Base-by-base conservation (phyloP, 176 grass and related monocot species). In the Aegilops longissima region DNA sequence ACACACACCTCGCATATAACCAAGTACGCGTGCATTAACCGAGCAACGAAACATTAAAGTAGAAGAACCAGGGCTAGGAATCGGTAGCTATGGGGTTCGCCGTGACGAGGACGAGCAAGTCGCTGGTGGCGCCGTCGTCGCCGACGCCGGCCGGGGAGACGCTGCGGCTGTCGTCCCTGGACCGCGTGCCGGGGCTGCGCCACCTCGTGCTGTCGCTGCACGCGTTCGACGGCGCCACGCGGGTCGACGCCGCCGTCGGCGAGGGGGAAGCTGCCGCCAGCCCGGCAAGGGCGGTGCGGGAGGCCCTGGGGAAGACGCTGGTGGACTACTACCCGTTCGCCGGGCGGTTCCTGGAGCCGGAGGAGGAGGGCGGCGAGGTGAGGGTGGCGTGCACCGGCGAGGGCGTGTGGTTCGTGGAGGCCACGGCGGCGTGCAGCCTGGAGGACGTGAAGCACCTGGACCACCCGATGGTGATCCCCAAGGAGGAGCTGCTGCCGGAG, bases 331-430 rank as follows among this genome's bases (percentile, higher is more conserved):
- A 94, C 77, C 95, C 95, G 0, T 86, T 97, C 12, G 92, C 95
- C 1, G 95, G 95, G 51, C 47, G 95, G 59, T 97, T 97, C 65
- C 77, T 90, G 34, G 85, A 35, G 77, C 80, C 21, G 39, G 84
- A 58, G n/a, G 86, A 7, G 39, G 84, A 65, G n/a, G 83, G 9
- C 2, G 91, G 83, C 3, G 88, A 97, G 86, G 29, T 66, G 71
- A 29, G 34, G 21, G 83, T 94, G 80, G 86, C 44, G 73, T 97
- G 95, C 86, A 94, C 90, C 2, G 92, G 84, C 23, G 87, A 97
- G 82, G 95, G 95, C 13, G 95, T 65, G 61, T 94, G 92, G 90
- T 97, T 97, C 72, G 86, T 90, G 61, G 92, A 95, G 89, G 95
- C 92, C 4, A 6, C 72, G 52, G 90, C 90, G 4, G 77, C 64